Percentiles rank a stretch among this genome's conserved stretches.
Conservation (phyloP, 176 grass and related monocot species). For the Phyllostachys edulis region DNA sequence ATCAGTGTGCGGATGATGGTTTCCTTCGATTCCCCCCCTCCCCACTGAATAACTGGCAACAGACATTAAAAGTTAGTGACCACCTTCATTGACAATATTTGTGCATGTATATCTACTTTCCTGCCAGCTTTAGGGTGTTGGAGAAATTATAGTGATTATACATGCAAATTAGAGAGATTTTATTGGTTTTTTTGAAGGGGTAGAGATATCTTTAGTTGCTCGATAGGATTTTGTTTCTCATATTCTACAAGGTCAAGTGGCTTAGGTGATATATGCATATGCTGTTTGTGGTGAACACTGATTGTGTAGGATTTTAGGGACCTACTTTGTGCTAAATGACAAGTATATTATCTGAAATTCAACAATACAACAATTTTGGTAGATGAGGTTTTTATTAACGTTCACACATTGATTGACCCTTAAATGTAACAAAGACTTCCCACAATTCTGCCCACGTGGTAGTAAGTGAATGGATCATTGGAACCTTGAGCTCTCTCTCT, state of each 20-base stretch:
- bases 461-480: neutral
- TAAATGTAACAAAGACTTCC: constrained; percentile 1
- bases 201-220: constrained; percentile 14
- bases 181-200: neutral
- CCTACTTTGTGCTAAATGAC: constrained; percentile 16
- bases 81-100: neutral
- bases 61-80: neutral
- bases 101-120: constrained; percentile 1
- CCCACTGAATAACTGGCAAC: neutral
- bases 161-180: neutral
- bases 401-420: neutral
- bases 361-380: neutral
- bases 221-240: neutral
- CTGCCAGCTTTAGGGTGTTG: constrained; percentile 2
- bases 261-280: constrained; percentile 3
- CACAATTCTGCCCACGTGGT: neutral
- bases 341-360: constrained; percentile 1
- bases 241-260: constrained; percentile 5
- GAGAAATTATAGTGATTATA: constrained; percentile 9
- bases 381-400: neutral
- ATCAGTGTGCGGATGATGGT: neutral
- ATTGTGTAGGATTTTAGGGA: constrained; percentile 9
- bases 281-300: neutral
- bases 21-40: neutral
- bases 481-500: neutral